Base-by-base conservation (phyloP, 208 protist species). In the Trypanosoma melophagium region DNA sequence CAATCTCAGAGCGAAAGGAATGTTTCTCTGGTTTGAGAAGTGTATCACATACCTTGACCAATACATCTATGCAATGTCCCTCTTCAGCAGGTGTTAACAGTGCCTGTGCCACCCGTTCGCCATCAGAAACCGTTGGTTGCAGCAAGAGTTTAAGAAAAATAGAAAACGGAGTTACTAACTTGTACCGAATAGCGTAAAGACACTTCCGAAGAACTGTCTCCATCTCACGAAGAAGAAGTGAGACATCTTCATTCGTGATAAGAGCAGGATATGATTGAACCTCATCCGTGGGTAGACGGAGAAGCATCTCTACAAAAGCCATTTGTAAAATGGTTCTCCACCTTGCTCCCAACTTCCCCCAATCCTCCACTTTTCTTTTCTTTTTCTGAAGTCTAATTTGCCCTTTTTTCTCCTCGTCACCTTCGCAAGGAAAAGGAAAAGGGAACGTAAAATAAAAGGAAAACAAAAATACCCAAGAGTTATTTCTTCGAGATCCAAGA, bases 181-280 rank as follows among this genome's bases (percentile, higher is more conserved):
- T 65, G 19, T 79, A 74, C 1, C 85, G 76, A 3, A 84, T 60
- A 40, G 83, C 83, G 56, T 89, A 94, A 31, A 91, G 76, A 35
- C 77, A 94, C 50, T 89, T 91, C 19, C 75, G 74, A 24, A 92
- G 55, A 41, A 94, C 76, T 1, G 65, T 73, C 42, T 86, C 74
- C n/a, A 91, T 68, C 25, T 87, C 58, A 19, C 12, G 31, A 19
- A 75, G n/a, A 31, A 91, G 62, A 19, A 74, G 28, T 14, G 31
- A 71, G 12, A 84, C 74, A 57, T 88, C 83, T 10, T 75, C 41
- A 8, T 42, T 31, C n/a, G 38, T 52, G 16, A 88, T 24, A n/a
- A 69, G 47, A 31, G 28, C 35, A 57, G 73, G 76, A 55, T 67
- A 81, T 44, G 65, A 64, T 5, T 25, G 40, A 7, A 91, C 63